Evolutionary conservation across 345 rosid species (phyloP), one percentile per base, ranked within the genome.

Genomic region (Barbarea vulgaris): DNA sequence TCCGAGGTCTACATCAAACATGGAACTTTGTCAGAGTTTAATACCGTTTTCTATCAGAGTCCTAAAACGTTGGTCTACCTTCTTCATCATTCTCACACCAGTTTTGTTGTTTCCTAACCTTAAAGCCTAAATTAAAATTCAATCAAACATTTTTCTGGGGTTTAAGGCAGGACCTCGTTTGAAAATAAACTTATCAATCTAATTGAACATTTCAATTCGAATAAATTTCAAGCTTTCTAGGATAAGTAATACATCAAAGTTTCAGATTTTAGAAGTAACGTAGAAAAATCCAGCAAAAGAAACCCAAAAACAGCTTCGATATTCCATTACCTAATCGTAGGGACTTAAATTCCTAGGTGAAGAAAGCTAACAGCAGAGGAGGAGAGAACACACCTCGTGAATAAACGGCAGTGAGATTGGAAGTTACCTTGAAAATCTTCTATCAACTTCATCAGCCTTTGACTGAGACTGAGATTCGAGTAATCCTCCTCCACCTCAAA

Each of bases 11-110:
- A n/a, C n/a, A n/a, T n/a, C 85, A 67, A 92, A 90, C 85, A 95
- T 75, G 36, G 98, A 95, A 69, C 99, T 97, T 77, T 95, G 98
- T 25, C 89, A 85, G 30, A 72, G 77, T 66, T 89, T 92, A 76
- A 92, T 96, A 39, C 98, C 99, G 81, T 90, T 92, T 68, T 95
- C 97, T 42, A 95, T 92, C 28, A 95, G 84, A 41, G 97, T 92
- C 78, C 98, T 80, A 67, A 95, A 89, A 12, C 97, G 87, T 24
- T 92, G 98, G 76, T 95, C 98, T 47, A 90, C 98, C 83, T 92
- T 95, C 89, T 95, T 92, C 91, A 89, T 90, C 99, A 95, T 95
- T 24, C 56, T 78, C 42, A 15, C 54, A 70, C 70, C 7, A 33
- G 21, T 9, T 54, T 44, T 53, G 15, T 34, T 27, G 48, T 15